These are phyloP conservation scores for Aspergillus thermomutatus DNA, from an alignment of 2,329 filamentous ascomycete genomes.

Conservation along the genomic window DNA sequence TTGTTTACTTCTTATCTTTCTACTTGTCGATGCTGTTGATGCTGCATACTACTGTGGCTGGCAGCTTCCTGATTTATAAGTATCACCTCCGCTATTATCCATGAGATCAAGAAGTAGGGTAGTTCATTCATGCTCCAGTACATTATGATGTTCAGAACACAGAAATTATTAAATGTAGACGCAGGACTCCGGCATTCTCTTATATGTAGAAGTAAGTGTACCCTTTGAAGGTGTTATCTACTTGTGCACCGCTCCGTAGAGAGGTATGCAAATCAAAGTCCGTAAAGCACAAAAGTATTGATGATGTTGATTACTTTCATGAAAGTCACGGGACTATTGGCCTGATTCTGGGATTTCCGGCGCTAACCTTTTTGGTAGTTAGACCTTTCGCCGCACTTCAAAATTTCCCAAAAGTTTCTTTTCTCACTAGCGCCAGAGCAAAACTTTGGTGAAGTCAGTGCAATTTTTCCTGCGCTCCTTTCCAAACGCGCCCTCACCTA, in stretches of 20 bases:
- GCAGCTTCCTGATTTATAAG: neutral
- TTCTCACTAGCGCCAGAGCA: slow-evolving; percentile 22
- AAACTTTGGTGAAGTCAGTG: slow-evolving; percentile 19
- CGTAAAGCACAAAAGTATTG: neutral
- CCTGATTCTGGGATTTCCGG: slow-evolving; percentile 12
- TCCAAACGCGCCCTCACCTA: slow-evolving; percentile 16
- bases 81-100: neutral
- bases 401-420: slow-evolving; percentile 25
- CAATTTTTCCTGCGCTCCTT: slow-evolving; percentile 21
- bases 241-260: neutral
- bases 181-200: neutral
- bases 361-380: slow-evolving; percentile 21
- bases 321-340: slow-evolving; percentile 10
- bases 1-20: neutral
- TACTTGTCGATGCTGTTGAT: neutral
- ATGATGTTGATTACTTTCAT: slow-evolving; percentile 10
- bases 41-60: neutral
- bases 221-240: neutral
- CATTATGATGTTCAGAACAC: neutral
- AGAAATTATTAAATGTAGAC: neutral
- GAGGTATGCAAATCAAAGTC: neutral
- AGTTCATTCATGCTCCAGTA: neutral
- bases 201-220: neutral
- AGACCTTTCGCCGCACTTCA: slow-evolving; percentile 23
- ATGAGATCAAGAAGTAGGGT: neutral